Conservation (phyloP, 1,284 basidiomycete species). For the Pulveroboletus sp. region DNA sequence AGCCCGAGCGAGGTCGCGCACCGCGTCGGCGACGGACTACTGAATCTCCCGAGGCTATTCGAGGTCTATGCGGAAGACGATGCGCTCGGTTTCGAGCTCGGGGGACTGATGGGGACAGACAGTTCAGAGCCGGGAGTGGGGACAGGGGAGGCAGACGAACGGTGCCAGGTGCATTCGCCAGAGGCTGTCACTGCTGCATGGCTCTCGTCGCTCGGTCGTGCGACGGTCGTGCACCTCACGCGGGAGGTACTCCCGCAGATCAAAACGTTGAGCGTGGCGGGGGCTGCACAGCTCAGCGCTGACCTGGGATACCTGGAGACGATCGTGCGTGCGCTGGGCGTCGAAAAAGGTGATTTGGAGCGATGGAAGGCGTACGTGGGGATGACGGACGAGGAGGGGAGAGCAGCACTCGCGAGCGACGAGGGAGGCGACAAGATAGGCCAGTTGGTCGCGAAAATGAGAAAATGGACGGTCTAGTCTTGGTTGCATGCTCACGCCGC, state of each 20-base stretch:
- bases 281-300: slow-evolving; percentile 82
- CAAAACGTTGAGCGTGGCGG: slow-evolving; percentile 57
- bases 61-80: slow-evolving; percentile 94
- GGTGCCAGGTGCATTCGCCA: slow-evolving; percentile 52
- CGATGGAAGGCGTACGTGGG: slow-evolving; percentile 70
- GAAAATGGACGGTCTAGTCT: slow-evolving; percentile 46
- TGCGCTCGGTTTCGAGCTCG: slow-evolving; percentile 81
- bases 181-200: slow-evolving; percentile 86
- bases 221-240: slow-evolving; percentile 75
- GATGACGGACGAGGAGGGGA: slow-evolving; percentile 59
- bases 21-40: slow-evolving; percentile 86
- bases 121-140: not conserved
- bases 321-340: slow-evolving; percentile 88
- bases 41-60: slow-evolving; percentile 92
- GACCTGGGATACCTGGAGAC: slow-evolving; percentile 90
- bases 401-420: slow-evolving; percentile 40
- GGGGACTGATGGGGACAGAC: slow-evolving; percentile 34
- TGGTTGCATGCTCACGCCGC: not conserved
- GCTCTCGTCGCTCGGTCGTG: slow-evolving; percentile 85
- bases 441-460: slow-evolving; percentile 49
- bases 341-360: slow-evolving; percentile 75
- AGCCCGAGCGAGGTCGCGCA: slow-evolving; percentile 89
- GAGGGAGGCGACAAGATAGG: slow-evolving; percentile 40
- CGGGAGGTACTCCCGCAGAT: slow-evolving; percentile 64
- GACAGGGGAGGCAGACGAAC: slow-evolving; percentile 12